Evolutionary conservation across 179 eudicot genomes (phyloP).

Genomic region (Patellifolia procumbens): DNA sequence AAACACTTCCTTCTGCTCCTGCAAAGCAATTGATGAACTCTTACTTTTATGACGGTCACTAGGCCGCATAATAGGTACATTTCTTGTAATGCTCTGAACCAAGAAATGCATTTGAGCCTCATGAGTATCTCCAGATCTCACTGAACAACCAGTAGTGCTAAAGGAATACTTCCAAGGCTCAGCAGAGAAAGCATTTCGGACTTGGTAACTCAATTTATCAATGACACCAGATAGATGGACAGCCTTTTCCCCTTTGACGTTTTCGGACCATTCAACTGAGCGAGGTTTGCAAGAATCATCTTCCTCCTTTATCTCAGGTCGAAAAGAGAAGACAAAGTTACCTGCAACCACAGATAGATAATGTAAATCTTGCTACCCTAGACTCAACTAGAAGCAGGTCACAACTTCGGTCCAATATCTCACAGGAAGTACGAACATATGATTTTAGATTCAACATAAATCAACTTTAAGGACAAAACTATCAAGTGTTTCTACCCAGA

Average conservation of each 20-base stretch:
- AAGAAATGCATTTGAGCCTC: conserved; percentile 65
- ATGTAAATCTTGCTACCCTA: neutral
- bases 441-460: neutral
- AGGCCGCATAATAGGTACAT: conserved; percentile 70
- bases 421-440: neutral
- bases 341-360: conserved; percentile 50
- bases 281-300: conserved; percentile 32
- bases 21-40: conserved; percentile 64
- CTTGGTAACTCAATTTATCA: conserved; percentile 79
- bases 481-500: neutral
- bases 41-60: conserved; percentile 45
- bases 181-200: conserved; percentile 69
- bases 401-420: conserved; percentile 2
- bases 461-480: neutral
- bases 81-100: conserved; percentile 67
- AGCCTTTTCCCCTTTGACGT: conserved; percentile 85
- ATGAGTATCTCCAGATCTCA: conserved; percentile 56
- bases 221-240: conserved; percentile 78
- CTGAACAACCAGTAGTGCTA: conserved; percentile 62
- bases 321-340: conserved; percentile 79
- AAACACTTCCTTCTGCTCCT: conserved; percentile 84
- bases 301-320: conserved; percentile 58
- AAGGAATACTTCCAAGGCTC: conserved; percentile 60
- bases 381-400: neutral
- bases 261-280: conserved; percentile 83